Conservation (phyloP, 371 early-diverging fungal species). For the Rhizopus delemar region DNA sequence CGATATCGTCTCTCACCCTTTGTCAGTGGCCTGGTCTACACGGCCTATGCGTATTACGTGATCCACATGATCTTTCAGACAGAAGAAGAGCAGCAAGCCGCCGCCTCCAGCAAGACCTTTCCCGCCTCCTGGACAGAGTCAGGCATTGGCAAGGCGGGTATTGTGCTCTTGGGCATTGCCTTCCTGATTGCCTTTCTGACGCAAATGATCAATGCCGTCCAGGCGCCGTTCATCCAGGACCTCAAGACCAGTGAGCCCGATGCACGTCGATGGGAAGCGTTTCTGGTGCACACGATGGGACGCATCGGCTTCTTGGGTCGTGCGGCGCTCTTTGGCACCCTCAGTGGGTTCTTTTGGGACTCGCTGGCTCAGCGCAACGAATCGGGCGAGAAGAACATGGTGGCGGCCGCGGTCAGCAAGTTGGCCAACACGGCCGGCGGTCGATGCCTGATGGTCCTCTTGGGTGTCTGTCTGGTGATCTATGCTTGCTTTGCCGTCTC, state of each 20-base stretch:
- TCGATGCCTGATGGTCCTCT: conserved; percentile 37
- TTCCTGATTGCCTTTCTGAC: conserved; percentile 49
- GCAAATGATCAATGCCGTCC: conserved; percentile 44
- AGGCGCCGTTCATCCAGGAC: conserved; percentile 43
- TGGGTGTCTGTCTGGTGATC: conserved; percentile 41
- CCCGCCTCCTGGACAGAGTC: conserved; percentile 43
- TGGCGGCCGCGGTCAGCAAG: conserved; percentile 41
- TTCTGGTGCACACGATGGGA: conserved; percentile 34
- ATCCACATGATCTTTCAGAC: conserved; percentile 48
- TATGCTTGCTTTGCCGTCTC: conserved; percentile 46
- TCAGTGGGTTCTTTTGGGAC: conserved; percentile 53
- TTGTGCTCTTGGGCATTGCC: conserved; percentile 42
- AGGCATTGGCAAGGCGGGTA: conserved; percentile 36
- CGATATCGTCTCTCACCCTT: conserved; percentile 51
- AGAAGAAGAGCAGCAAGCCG: conserved; percentile 33
- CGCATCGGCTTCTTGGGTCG: conserved; percentile 48
- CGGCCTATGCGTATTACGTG: conserved; percentile 47
- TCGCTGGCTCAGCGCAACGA: conserved; percentile 36
- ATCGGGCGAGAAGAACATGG: conserved; percentile 38
- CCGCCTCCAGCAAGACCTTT: conserved; percentile 43
- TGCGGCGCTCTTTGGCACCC: conserved; percentile 43
- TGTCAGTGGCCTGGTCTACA: conserved; percentile 47
- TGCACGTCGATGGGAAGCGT: conserved; percentile 35
- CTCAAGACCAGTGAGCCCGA: conserved; percentile 37
- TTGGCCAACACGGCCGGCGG: conserved; percentile 37